A percentile compares a stretch with the other conserved stretches of the same genome.
Evolutionary conservation across 257 asterid genomes (phyloP).

Genomic region (Haberlea rhodopensis): DNA sequence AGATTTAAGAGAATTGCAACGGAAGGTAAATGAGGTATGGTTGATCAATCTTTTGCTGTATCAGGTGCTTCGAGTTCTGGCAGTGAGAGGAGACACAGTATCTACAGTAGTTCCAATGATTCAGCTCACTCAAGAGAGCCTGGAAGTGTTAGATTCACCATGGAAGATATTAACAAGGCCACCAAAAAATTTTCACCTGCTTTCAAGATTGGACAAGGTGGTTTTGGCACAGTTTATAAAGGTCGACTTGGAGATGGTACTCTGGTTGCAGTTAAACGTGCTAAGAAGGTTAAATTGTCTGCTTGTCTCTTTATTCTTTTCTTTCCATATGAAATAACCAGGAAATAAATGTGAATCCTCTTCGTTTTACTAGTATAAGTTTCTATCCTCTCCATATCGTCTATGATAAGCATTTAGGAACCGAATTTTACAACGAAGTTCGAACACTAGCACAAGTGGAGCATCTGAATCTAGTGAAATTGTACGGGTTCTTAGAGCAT

Average conservation of each 20-base stretch:
- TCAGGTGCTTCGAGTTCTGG: conserved; percentile 51
- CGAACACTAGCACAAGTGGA: conserved; percentile 55
- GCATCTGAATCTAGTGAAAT: conserved; percentile 61
- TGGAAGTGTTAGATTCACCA: conserved; percentile 54
- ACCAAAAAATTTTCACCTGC: conserved; percentile 76
- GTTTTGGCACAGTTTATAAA: conserved; percentile 93
- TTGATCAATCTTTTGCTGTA: conserved; percentile 26
- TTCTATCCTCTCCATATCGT: conserved; percentile 30
- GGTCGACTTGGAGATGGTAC: conserved; percentile 74
- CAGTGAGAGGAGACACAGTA: conserved; percentile 46
- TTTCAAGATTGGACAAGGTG: conserved; percentile 90
- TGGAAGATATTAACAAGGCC: conserved; percentile 70
- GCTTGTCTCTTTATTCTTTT: not conserved
- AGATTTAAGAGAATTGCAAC: no score
- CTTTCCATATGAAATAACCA: not conserved
- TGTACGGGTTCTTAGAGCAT: conserved; percentile 57
- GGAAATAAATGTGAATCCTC: not conserved
- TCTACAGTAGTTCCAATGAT: conserved; percentile 53
- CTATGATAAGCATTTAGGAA: conserved; percentile 65
- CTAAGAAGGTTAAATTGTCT: conserved; percentile 59
- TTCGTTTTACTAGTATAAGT: not conserved
- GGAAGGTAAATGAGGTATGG: conserved; percentile 3
- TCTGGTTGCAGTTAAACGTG: conserved; percentile 87
- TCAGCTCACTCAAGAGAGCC: conserved; percentile 46
- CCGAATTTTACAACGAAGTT: conserved; percentile 76